These are phyloP conservation scores for Rhizodiscina lignyota DNA, from an alignment of 495 filamentous ascomycete genomes.

Conservation along the genomic window DNA sequence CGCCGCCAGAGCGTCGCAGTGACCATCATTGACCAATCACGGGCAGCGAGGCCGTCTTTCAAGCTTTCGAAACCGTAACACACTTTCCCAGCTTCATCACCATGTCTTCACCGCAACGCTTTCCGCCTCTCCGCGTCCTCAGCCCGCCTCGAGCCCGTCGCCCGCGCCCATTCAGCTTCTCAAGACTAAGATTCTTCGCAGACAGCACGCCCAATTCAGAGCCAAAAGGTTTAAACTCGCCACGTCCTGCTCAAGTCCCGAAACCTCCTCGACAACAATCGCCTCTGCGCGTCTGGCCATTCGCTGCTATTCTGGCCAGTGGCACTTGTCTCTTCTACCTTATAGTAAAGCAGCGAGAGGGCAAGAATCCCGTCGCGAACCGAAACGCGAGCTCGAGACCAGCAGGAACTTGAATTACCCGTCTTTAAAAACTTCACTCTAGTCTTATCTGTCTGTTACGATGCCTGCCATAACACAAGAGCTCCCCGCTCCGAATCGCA, in stretches of 20 bases:
- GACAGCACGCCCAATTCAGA: neutral
- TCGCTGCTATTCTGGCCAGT: slow-evolving; percentile 39
- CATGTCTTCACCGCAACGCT: no score
- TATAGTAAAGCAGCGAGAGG: slow-evolving; percentile 43
- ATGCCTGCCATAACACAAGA: neutral
- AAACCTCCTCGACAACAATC: slow-evolving; percentile 3
- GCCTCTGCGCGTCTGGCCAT: slow-evolving; percentile 48
- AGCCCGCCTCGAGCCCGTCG: no score
- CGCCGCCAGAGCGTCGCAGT: no score
- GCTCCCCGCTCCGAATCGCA: slow-evolving; percentile 13
- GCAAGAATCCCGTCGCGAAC: slow-evolving; percentile 6
- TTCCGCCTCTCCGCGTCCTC: no score
- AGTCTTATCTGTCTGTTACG: neutral
- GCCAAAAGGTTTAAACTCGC: no score
- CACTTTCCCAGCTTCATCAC: no score
- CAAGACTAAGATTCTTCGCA: no score
- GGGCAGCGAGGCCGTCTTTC: no score
- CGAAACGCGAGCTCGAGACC: slow-evolving; percentile 6
- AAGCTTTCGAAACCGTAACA: no score
- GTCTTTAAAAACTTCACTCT: neutral
- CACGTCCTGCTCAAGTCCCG: no score
- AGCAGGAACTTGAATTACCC: slow-evolving; percentile 6
- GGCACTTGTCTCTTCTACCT: slow-evolving; percentile 43
- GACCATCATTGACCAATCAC: no score
- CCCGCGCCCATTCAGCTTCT: no score